Conservation (phyloP, 805 yeast species). For the Clavispora fructus region DNA sequence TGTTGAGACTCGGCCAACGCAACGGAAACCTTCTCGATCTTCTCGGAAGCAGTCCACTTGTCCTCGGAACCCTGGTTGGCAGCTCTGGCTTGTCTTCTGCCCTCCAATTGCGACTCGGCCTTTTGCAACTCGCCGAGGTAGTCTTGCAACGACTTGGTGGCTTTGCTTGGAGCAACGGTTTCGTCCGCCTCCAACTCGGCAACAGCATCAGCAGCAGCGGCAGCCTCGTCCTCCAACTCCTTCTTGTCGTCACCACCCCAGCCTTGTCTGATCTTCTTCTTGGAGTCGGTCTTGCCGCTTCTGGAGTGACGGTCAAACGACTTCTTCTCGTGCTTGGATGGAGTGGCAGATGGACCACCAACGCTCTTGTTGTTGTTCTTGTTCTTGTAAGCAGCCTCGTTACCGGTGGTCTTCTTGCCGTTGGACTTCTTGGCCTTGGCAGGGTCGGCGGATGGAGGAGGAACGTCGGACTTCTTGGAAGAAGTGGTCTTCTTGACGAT, state of each 20-base stretch:
- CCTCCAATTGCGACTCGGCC: conserved; percentile 37
- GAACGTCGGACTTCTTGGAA: conserved; percentile 78
- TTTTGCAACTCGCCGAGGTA: conserved; percentile 68
- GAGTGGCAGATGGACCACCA: conserved; percentile 49
- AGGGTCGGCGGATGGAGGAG: conserved; percentile 80
- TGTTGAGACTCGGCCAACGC: conserved; percentile 54
- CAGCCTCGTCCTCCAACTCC: conserved; percentile 64
- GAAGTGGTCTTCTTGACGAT: conserved; percentile 77
- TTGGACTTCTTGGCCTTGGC: conserved; percentile 70
- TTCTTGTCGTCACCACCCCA: conserved; percentile 77
- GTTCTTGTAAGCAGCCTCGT: conserved; percentile 78
- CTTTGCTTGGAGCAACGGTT: conserved; percentile 45
- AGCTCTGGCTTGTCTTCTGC: conserved; percentile 35
- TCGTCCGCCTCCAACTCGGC: conserved; percentile 32
- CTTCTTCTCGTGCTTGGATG: conserved; percentile 51
- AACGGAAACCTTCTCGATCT: conserved; percentile 58
- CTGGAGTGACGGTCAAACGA: conserved; percentile 82
- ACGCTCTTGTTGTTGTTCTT: conserved; percentile 62
- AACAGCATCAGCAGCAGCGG: conserved; percentile 38
- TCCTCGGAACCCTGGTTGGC: conserved; percentile 58
- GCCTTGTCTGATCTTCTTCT: conserved; percentile 76
- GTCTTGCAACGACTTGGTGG: conserved; percentile 73
- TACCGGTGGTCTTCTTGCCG: conserved; percentile 63
- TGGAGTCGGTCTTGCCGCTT: conserved; percentile 77
- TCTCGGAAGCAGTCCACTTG: conserved; percentile 50